phyloP scores from a whole-genome alignment of 345 rosid genomes.

The Passiflora organensis region DNA sequence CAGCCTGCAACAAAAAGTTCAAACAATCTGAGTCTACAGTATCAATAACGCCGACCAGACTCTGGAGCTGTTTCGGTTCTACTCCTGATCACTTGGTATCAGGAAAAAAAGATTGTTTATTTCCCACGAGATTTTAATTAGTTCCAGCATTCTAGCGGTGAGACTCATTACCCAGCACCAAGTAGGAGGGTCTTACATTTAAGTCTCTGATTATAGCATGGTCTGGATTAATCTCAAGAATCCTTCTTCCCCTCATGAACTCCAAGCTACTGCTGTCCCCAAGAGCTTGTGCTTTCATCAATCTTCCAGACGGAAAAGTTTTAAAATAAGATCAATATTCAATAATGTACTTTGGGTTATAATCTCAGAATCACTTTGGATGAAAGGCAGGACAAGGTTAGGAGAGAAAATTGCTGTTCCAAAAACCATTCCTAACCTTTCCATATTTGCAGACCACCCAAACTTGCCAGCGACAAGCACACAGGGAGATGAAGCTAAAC shows the following conservation, averaged over 20 bases:
- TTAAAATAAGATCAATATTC: constrained; percentile 1
- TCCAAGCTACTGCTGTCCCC: constrained; percentile 95
- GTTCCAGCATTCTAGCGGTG: too few relatives aligned
- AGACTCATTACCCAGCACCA: not conserved
- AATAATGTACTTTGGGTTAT: not conserved
- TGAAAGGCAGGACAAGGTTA: too few relatives aligned
- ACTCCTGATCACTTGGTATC: not conserved
- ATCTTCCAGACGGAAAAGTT: constrained; percentile 33
- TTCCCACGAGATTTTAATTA: too few relatives aligned
- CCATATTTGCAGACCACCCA: constrained; percentile 99
- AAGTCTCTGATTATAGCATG: constrained; percentile 90
- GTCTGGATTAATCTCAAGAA: constrained; percentile 86
- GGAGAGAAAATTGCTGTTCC: not conserved
- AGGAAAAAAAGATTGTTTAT: not conserved
- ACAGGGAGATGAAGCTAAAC: constrained; percentile 90
- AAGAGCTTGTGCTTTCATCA: constrained; percentile 99
- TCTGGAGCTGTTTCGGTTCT: not conserved
- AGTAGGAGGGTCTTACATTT: constrained; percentile 44
- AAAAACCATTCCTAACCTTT: constrained; percentile 48
- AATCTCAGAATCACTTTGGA: too few relatives aligned
- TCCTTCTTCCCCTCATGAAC: constrained; percentile 97
- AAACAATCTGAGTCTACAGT: too few relatives aligned
- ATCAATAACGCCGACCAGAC: too few relatives aligned
- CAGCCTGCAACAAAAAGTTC: constrained; percentile 54
- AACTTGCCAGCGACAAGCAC: constrained; percentile 98